These are phyloP conservation scores for Austropuccinia psidii DNA, from an alignment of 1,284 basidiomycete genomes.

Conservation along the genomic window DNA sequence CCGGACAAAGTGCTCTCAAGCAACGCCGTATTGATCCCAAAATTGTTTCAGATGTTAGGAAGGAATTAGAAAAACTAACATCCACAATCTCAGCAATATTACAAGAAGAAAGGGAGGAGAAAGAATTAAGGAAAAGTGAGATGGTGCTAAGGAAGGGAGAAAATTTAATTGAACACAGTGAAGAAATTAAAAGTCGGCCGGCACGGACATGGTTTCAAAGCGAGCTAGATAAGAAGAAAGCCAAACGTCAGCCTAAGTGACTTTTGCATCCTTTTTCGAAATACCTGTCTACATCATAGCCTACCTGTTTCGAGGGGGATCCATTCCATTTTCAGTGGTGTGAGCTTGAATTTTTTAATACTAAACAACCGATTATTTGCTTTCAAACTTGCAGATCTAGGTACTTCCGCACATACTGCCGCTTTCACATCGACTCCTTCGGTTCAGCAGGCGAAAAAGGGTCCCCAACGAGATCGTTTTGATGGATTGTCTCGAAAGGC, in stretches of 20 bases:
- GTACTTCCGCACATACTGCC: conserved; percentile 30
- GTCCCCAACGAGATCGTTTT: conserved; percentile 23
- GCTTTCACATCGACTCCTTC: conserved; percentile 1
- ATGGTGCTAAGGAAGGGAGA: conserved; percentile 94
- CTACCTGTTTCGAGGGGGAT: no score
- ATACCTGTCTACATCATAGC: no score
- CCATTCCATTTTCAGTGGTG: background rate
- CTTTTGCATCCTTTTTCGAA: background rate
- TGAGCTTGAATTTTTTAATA: background rate
- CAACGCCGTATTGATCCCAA: conserved; percentile 85
- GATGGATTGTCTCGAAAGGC: conserved; percentile 32
- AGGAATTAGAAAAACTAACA: conserved; percentile 65
- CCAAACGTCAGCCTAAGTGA: conserved; percentile 59
- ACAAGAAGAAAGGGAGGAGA: conserved; percentile 92
- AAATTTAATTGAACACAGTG: conserved; percentile 88
- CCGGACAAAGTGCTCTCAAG: conserved; percentile 66
- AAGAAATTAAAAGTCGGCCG: conserved; percentile 89
- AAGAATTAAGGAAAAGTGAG: conserved; percentile 80
- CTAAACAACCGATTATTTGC: background rate
- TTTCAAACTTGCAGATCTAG: conserved; percentile 7
- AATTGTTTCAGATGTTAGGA: conserved; percentile 62
- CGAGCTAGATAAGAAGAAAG: conserved; percentile 68
- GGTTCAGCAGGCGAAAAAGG: background rate
- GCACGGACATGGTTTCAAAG: conserved; percentile 97
- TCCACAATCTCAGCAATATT: conserved; percentile 73